Percentiles rank a stretch among this genome's conserved stretches.
These are phyloP conservation scores for Alternaria ethzedia DNA, from an alignment of 2,329 filamentous ascomycete species.

Conservation along the genomic window DNA sequence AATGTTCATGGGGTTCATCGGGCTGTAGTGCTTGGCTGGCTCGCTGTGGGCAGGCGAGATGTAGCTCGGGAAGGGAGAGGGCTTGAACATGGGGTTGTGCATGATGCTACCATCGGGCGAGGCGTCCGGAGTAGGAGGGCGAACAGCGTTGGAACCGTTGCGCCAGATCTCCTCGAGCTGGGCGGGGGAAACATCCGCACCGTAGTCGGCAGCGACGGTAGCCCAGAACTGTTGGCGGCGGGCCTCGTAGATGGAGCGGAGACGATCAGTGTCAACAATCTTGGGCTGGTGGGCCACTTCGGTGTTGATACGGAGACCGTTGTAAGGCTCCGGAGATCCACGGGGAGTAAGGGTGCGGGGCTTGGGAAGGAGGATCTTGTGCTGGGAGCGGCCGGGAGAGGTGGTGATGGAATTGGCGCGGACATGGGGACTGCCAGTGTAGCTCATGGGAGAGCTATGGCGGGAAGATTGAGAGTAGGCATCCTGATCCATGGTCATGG, in stretches of 20 bases:
- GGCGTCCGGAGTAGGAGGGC: slow-evolving; percentile 48
- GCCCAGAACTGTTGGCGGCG: slow-evolving; percentile 77
- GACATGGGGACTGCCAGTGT: slow-evolving; percentile 48
- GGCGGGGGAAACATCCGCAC: slow-evolving; percentile 65
- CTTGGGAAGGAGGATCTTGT: slow-evolving; percentile 66
- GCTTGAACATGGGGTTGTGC: slow-evolving; percentile 41
- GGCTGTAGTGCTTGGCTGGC: slow-evolving; percentile 41
- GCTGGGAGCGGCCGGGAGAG: slow-evolving; percentile 62
- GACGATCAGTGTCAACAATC: slow-evolving; percentile 68
- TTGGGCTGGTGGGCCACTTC: slow-evolving; percentile 53
- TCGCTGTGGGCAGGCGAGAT: slow-evolving; percentile 39
- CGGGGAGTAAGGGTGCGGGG: slow-evolving; percentile 56
- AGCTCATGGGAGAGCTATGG: slow-evolving; percentile 54
- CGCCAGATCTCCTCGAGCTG: slow-evolving; percentile 74
- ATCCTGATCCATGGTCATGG: slow-evolving; percentile 45
- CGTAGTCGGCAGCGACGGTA: slow-evolving; percentile 74
- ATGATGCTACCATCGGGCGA: slow-evolving; percentile 48
- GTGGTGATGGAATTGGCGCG: slow-evolving; percentile 48
- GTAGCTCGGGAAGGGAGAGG: slow-evolving; percentile 40
- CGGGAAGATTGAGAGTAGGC: slow-evolving; percentile 47
- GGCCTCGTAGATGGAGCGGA: slow-evolving; percentile 72
- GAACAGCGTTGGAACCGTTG: slow-evolving; percentile 37
- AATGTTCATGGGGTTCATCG: slow-evolving; percentile 37
- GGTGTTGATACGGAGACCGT: slow-evolving; percentile 54
- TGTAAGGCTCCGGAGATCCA: slow-evolving; percentile 47